Evolutionary conservation across 805 yeast genomes (phyloP).

Genomic region (Saturnispora quitensis): DNA sequence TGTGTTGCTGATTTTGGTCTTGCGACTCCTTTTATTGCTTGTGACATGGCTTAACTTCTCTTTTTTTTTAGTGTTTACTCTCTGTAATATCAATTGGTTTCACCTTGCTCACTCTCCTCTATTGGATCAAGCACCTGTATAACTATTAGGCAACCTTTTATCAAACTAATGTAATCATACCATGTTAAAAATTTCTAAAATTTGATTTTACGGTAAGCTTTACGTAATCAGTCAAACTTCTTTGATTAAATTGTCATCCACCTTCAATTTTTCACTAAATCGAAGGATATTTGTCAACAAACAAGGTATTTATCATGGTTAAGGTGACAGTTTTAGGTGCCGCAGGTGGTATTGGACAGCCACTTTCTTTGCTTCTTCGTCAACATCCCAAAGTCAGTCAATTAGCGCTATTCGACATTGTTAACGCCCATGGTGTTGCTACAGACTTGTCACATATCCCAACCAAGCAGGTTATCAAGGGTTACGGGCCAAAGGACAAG

Average conservation of each 20-base stretch:
- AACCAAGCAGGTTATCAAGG: slow-evolving; percentile 81
- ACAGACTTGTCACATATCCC: slow-evolving; percentile 93
- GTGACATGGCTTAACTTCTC: neutral
- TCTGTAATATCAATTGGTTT: too few relatives aligned
- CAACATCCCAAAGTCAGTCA: slow-evolving; percentile 82
- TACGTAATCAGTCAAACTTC: neutral
- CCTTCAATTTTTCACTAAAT: neutral
- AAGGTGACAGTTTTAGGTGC: slow-evolving; percentile 79
- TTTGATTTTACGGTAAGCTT: neutral
- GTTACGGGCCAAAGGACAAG: slow-evolving; percentile 71
- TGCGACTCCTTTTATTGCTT: slow-evolving; percentile 1
- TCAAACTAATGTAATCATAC: neutral
- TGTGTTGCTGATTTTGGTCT: slow-evolving; percentile 19
- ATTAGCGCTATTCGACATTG: slow-evolving; percentile 78
- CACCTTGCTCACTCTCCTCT: neutral
- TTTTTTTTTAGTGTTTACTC: neutral
- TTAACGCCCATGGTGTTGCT: slow-evolving; percentile 94
- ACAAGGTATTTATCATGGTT: neutral
- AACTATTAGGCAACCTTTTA: neutral
- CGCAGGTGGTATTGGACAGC: slow-evolving; percentile 95
- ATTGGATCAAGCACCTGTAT: neutral
- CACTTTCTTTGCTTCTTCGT: slow-evolving; percentile 74
- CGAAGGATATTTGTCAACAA: neutral
- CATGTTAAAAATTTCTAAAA: neutral
- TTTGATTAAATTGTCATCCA: neutral